Percentiles rank a stretch among this genome's conserved stretches.
Evolutionary conservation across 441 rosid genomes (phyloP).

Genomic region (Capsella rubella): DNA sequence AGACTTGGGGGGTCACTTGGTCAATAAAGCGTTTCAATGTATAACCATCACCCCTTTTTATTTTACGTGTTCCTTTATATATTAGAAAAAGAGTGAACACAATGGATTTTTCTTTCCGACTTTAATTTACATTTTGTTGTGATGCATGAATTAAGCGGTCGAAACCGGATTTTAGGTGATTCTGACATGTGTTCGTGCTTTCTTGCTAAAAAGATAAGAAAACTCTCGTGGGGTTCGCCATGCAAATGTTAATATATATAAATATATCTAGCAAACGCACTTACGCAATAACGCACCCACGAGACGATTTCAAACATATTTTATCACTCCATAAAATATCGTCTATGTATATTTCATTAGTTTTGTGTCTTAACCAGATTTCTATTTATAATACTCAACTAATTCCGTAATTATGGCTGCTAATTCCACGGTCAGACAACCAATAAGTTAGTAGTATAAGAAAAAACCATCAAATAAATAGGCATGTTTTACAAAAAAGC

Average conservation of each 20-base stretch:
- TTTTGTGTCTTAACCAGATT: not conserved
- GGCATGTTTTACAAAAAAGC: too few species aligned
- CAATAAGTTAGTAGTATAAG: not conserved
- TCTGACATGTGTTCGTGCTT: slow-evolving; percentile 29
- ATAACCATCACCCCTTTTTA: slow-evolving; percentile 3
- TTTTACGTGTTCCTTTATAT: not conserved
- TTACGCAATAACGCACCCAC: not conserved
- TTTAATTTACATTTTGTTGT: not conserved
- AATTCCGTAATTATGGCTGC: not conserved
- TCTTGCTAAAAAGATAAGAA: slow-evolving; percentile 22
- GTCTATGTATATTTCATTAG: not conserved
- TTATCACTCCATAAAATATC: not conserved
- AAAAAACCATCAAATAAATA: too few species aligned
- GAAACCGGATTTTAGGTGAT: not conserved
- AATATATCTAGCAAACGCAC: slow-evolving; percentile 14
- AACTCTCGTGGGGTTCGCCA: slow-evolving; percentile 30
- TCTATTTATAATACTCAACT: not conserved
- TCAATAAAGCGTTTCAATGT: slow-evolving; percentile 29
- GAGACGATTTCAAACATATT: not conserved
- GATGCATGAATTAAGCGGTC: not conserved
- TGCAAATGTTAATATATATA: not conserved
- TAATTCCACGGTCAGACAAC: not conserved
- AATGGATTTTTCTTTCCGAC: slow-evolving; percentile 1
- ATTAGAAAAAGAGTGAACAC: not conserved
- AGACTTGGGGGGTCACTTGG: slow-evolving; percentile 1